Evolutionary conservation across 2,329 filamentous ascomycete species (phyloP), one percentile per base, ranked within the genome.

Genomic region (Aspergillus pseudoterreus): DNA sequence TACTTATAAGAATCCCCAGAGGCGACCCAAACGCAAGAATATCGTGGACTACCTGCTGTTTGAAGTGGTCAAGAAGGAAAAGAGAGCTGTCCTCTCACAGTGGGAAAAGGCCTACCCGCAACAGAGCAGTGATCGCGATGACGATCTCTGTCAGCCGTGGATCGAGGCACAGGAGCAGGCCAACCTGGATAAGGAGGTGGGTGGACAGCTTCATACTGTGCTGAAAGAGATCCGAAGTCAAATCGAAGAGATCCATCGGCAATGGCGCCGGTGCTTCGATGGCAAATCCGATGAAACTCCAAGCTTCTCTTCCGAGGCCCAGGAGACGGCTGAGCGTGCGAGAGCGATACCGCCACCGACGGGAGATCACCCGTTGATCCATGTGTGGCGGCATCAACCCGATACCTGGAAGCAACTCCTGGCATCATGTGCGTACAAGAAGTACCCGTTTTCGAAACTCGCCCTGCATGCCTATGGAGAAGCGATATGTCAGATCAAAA

Each of bases 11-110:
- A 57, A 66, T 19, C 32, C 51, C 15, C 48, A 49, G 9, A 47
- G 59, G 9, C 55, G 52, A 24, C 47, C 54, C 36, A 68, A 70
- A n/a, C 4, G 11, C 6, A 45, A 56, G 2, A 74, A 76, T 41
- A 70, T 78, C 33, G 67, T 76, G 15, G 76, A 78, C 47, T 71
- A 70, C 49, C 60, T 78, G 10, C 72, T 68, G 35, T 78, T 78
- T 43, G 52, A 64, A 1, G 68, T 77, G 6, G 72, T 74, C 6
- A 52, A 57, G 9, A 52, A 53, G 0, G 65, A 71, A 39, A 65
- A 60, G 3, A 36, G 67, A 4, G 53, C 54, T 1, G 66, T 71
- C 1, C 54, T 74, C 1, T 53, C 43, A 6, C 56, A 67, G 3
- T 68, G 77, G 8, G 55, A 67, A 6, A 53, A 58, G 1, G 53